Conservation (phyloP, 345 rosid genomes). For the Zanthoxylum bungeanum region DNA sequence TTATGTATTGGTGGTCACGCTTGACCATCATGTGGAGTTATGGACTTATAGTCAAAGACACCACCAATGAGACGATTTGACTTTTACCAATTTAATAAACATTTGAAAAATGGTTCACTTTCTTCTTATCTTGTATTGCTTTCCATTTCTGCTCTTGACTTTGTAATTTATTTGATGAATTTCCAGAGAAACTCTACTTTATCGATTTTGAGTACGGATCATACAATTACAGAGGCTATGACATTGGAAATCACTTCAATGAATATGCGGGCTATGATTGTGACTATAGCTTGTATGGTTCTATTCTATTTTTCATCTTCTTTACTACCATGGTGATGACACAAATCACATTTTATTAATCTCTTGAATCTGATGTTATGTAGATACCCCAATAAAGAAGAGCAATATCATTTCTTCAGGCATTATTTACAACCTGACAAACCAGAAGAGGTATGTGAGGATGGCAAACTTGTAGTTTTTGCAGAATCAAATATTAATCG, state of each 20-base stretch:
- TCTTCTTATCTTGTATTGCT: neutral
- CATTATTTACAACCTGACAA: conserved; percentile 75
- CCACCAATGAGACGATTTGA: neutral
- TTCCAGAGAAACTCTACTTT: conserved; percentile 73
- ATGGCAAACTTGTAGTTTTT: neutral
- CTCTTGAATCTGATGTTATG: conserved; percentile 23
- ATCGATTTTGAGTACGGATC: conserved; percentile 97
- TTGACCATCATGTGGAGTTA: neutral
- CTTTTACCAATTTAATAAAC: conserved; percentile 2
- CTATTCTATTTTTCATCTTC: conserved; percentile 15
- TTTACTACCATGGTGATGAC: neutral
- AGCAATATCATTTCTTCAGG: conserved; percentile 80
- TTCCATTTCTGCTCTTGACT: conserved; percentile 14
- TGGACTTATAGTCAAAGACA: neutral
- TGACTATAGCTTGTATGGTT: conserved; percentile 74
- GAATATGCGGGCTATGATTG: conserved; percentile 97
- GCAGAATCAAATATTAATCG: neutral
- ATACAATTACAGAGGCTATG: conserved; percentile 88
- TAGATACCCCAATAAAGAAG: conserved; percentile 80
- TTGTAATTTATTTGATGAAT: conserved; percentile 19
- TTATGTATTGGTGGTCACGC: neutral
- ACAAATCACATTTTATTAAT: conserved; percentile 10
- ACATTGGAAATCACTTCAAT: conserved; percentile 93
- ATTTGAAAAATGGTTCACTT: conserved; percentile 1
- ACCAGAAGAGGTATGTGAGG: conserved; percentile 54